Conservation (phyloP, 352 stramenopile genomes). For the Globisporangium megalacanthum region DNA sequence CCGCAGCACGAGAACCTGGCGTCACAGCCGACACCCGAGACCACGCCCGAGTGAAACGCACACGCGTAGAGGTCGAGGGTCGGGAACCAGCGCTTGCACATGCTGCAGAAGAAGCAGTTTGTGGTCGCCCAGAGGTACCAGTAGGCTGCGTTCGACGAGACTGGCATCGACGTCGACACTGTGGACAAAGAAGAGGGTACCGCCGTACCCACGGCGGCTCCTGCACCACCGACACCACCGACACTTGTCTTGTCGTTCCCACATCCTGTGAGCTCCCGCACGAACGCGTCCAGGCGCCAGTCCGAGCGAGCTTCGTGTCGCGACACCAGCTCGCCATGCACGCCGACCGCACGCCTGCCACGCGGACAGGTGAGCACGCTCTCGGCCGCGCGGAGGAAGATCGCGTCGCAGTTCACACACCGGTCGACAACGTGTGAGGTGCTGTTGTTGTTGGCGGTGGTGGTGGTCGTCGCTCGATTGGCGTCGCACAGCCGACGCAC, state of each 20-base stretch:
- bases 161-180: background rate
- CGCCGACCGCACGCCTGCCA: conserved; percentile 30
- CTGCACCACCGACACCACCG: no score
- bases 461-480: conserved; percentile 1
- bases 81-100: conserved; percentile 35
- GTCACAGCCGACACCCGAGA: conserved; percentile 28
- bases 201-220: no score
- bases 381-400: conserved; percentile 32
- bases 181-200: no score
- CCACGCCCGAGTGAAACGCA: conserved; percentile 36
- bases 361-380: conserved; percentile 25
- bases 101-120: conserved; percentile 43
- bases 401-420: conserved; percentile 37
- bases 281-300: conserved; percentile 44
- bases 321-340: conserved; percentile 45
- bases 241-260: conserved; percentile 18
- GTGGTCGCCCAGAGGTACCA: conserved; percentile 81
- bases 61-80: conserved; percentile 40
- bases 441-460: background rate
- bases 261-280: conserved; percentile 23
- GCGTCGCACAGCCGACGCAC: conserved; percentile 28
- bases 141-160: conserved; percentile 64
- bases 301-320: conserved; percentile 30
- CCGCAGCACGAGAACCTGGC: conserved; percentile 53
- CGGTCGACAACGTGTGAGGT: conserved; percentile 15